Percentiles rank a stretch among this genome's conserved stretches.
These are phyloP conservation scores for Fusarium xylarioides DNA, from an alignment of 2,329 filamentous ascomycete species.

Conservation along the genomic window DNA sequence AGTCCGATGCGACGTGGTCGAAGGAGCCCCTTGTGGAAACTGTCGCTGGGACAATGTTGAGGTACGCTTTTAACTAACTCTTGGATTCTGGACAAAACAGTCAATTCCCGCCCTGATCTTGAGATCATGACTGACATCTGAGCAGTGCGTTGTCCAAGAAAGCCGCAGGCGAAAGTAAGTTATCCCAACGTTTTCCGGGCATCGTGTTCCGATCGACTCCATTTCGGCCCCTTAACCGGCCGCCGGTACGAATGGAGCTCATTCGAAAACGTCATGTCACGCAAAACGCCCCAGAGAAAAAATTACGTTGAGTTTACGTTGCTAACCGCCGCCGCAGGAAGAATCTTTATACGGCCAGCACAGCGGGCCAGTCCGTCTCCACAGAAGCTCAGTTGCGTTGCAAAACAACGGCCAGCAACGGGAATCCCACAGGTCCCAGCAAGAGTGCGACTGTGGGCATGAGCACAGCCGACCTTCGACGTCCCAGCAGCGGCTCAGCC, in stretches of 20 bases:
- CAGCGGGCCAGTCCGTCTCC: slow-evolving; percentile 46
- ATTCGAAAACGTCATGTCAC: slow-evolving; percentile 33
- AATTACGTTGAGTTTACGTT: slow-evolving; percentile 16
- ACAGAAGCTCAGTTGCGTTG: slow-evolving; percentile 58
- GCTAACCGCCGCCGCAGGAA: slow-evolving; percentile 51
- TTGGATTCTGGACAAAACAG: slow-evolving; percentile 5
- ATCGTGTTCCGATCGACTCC: slow-evolving; percentile 14
- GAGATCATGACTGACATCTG: slow-evolving; percentile 26
- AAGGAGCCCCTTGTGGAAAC: slow-evolving; percentile 87
- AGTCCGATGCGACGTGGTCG: slow-evolving; percentile 92
- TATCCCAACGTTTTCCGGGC: slow-evolving; percentile 4
- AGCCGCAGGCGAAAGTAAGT: slow-evolving; percentile 88
- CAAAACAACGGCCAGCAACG: slow-evolving; percentile 48
- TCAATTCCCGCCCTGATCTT: slow-evolving; percentile 14
- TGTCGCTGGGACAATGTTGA: slow-evolving; percentile 83
- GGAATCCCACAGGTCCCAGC: slow-evolving; percentile 29
- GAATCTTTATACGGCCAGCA: slow-evolving; percentile 53
- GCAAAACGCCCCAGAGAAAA: background rate
- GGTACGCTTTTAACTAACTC: slow-evolving; percentile 41
- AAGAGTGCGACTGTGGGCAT: slow-evolving; percentile 20
- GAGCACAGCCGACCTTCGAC: slow-evolving; percentile 50
- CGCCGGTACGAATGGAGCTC: slow-evolving; percentile 13
- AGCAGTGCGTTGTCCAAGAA: slow-evolving; percentile 74
- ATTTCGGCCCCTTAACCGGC: slow-evolving; percentile 1
- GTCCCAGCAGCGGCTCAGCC: slow-evolving; percentile 49